These are phyloP conservation scores for Colletotrichum lini DNA, from an alignment of 2,329 filamentous ascomycete genomes.

Conservation along the genomic window DNA sequence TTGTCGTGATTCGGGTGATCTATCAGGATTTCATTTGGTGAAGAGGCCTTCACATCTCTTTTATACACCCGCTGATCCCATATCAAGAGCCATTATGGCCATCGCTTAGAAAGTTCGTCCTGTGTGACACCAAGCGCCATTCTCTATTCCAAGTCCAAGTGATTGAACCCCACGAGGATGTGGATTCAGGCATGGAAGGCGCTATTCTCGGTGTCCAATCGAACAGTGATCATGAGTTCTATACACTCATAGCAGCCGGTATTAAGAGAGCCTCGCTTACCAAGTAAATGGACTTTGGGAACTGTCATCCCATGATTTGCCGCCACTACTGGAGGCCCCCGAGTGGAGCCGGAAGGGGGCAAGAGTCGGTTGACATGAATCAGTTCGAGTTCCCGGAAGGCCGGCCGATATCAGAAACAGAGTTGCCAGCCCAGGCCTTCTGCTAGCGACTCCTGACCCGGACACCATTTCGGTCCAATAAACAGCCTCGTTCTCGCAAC, in stretches of 20 bases:
- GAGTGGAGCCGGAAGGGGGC: slow-evolving; percentile 12
- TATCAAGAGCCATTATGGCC: slow-evolving; percentile 4
- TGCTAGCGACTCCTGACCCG: not conserved
- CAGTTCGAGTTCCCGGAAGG: slow-evolving; percentile 9
- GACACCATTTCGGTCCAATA: slow-evolving; percentile 6
- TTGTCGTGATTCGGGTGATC: not conserved
- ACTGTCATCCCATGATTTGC: slow-evolving; percentile 3
- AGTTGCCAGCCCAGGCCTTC: too few relatives aligned
- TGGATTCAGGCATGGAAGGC: slow-evolving; percentile 26
- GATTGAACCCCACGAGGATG: not conserved
- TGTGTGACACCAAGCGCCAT: not conserved
- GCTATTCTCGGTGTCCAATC: slow-evolving; percentile 23
- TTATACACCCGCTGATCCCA: slow-evolving; percentile 15
- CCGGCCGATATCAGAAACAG: slow-evolving; percentile 10
- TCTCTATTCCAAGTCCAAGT: slow-evolving; percentile 21
- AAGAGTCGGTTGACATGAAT: slow-evolving; percentile 11
- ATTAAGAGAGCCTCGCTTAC: slow-evolving; percentile 21
- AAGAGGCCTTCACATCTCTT: not conserved
- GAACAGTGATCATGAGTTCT: slow-evolving; percentile 7
- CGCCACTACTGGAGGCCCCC: slow-evolving; percentile 2
- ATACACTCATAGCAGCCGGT: slow-evolving; percentile 10
- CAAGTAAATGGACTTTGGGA: slow-evolving; percentile 24
- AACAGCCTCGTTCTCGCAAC: not conserved
- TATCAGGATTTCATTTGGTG: not conserved
- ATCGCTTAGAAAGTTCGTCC: slow-evolving; percentile 21